A percentile compares a stretch with the other conserved stretches of the same genome.
Evolutionary conservation across 768 basidiomycete species (phyloP).

Genomic region (Coprinellus aureogranulatus): DNA sequence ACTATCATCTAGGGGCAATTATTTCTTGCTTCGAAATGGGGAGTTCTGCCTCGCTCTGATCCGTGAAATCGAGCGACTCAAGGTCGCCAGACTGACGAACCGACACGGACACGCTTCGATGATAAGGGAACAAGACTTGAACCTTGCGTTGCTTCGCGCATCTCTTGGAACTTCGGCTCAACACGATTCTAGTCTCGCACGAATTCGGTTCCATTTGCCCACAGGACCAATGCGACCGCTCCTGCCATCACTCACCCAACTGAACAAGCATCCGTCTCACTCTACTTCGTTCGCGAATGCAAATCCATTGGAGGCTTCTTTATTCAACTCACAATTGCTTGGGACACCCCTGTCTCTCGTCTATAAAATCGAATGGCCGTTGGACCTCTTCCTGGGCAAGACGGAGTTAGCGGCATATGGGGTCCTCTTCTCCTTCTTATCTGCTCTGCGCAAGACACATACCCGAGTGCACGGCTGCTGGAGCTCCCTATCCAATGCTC

Average conservation of each 20-base stretch:
- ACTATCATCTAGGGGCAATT: conserved; percentile 63
- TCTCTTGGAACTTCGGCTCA: conserved; percentile 88
- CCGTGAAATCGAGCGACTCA: conserved; percentile 81
- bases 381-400: conserved; percentile 83
- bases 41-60: conserved; percentile 85
- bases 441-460: conserved; percentile 82
- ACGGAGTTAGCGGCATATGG: conserved; percentile 74
- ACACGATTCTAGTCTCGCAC: conserved; percentile 73
- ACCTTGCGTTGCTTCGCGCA: conserved; percentile 81
- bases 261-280: conserved; percentile 26
- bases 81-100: conserved; percentile 69
- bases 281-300: conserved; percentile 12
- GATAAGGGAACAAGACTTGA: conserved; percentile 89
- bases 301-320: conserved; percentile 33
- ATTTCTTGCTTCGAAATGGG: conserved; percentile 85
- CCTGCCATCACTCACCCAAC: conserved; percentile 63
- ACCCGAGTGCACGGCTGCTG: conserved; percentile 77
- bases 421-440: conserved; percentile 77
- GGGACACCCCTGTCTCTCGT: conserved; percentile 73
- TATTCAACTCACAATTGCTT: conserved; percentile 73
- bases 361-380: conserved; percentile 79
- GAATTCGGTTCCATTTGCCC: conserved; percentile 73
- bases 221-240: conserved; percentile 80
- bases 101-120: conserved; percentile 65
- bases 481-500: conserved; percentile 81